A percentile compares a stretch with the other conserved stretches of the same genome.
These are phyloP conservation scores for Herpetospermum pedunculosum DNA, from an alignment of 306 rosid species.

Conservation along the genomic window DNA sequence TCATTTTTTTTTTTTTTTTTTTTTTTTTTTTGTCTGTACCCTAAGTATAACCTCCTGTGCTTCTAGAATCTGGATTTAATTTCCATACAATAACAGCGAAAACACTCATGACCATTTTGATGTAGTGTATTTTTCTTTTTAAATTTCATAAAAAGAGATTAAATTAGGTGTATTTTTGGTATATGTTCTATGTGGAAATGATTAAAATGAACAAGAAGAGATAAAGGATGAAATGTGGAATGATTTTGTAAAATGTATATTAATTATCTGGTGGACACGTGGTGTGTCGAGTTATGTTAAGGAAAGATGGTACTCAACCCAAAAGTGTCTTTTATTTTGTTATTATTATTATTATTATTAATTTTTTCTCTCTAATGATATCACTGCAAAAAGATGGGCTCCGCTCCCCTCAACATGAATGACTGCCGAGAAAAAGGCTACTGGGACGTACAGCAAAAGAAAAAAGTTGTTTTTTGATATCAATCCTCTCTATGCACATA, in stretches of 20 bases:
- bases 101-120: background rate
- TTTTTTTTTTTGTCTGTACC: conserved; percentile 10
- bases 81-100: background rate
- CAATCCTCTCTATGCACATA: background rate
- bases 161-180: background rate
- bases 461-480: background rate
- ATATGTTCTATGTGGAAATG: background rate
- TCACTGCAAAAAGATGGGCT: background rate
- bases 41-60: background rate
- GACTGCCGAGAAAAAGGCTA: background rate
- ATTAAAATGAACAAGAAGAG: background rate
- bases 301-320: conserved; percentile 21
- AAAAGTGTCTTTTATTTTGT: too few relatives aligned
- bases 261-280: conserved; percentile 32
- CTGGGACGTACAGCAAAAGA: background rate
- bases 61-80: background rate
- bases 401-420: background rate
- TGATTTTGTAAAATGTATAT: background rate
- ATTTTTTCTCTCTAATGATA: background rate
- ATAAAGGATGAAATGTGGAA: background rate
- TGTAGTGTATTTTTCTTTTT: background rate
- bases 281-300: conserved; percentile 52
- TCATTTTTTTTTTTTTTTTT: conserved; percentile 14
- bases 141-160: background rate
- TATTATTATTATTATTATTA: too few relatives aligned